These are phyloP conservation scores for Allium cepa DNA, from an alignment of 106 monocot genomes.

Conservation along the genomic window DNA sequence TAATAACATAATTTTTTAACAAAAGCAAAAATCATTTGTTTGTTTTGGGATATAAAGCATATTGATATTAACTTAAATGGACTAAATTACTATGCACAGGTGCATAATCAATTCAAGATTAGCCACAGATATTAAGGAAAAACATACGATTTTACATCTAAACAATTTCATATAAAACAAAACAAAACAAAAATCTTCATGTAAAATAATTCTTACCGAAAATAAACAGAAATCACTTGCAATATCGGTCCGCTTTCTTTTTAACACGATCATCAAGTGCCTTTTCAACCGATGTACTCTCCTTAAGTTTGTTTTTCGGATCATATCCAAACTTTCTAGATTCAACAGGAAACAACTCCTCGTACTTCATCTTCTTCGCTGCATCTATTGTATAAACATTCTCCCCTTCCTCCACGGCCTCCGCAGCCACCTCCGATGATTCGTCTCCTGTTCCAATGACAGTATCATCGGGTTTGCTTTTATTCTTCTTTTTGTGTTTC, in stretches of 20 bases:
- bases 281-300: constrained; percentile 50
- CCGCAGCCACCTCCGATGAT: constrained; percentile 1
- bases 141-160: too few species aligned
- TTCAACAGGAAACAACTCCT: constrained; percentile 98
- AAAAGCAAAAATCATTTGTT: too few species aligned
- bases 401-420: constrained; percentile 4
- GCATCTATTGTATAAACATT: constrained; percentile 83
- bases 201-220: background rate
- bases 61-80: too few species aligned
- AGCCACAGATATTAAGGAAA: too few species aligned
- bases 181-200: background rate
- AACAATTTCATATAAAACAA: background rate
- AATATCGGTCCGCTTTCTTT: constrained; percentile 98
- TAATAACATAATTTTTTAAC: too few species aligned
- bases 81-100: too few species aligned
- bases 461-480: background rate
- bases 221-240: constrained; percentile 54
- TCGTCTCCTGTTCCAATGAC: background rate
- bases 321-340: constrained; percentile 80
- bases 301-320: constrained; percentile 51
- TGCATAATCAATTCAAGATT: too few species aligned
- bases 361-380: constrained; percentile 97
- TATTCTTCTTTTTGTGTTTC: constrained; percentile 23
- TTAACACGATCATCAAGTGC: constrained; percentile 81
- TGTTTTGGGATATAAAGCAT: too few species aligned